Base-by-base conservation (phyloP, 2,329 filamentous ascomycete genomes). In the Harringtonia lauricola region DNA sequence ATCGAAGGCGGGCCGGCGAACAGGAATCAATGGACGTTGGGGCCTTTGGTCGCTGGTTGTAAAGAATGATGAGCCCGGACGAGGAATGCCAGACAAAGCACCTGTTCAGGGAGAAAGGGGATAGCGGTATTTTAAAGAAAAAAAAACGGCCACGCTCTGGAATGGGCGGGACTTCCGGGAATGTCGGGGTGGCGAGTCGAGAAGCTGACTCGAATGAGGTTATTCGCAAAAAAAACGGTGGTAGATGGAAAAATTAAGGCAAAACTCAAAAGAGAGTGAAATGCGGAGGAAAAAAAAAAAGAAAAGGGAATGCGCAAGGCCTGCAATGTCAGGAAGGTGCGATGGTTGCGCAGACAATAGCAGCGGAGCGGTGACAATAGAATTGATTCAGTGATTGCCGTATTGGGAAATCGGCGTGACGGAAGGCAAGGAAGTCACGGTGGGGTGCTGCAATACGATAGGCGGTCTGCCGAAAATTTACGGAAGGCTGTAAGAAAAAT, bases 1-100 rank as follows among this genome's bases (percentile, higher is more conserved):
- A 33, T 34, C 34, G n/a, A 39, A 35, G 24, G 38, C 41, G 44
- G 43, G 42, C 42, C 37, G 39, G 47, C 42, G 45, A 14, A 45
- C 17, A 31, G 40, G 30, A 37, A 45, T 43, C 41, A 40, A 43
- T 37, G 39, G 41, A 30, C 13, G n/a, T 17, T n/a, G n/a, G n/a
- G 21, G 12, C 14, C 30, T 18, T 34, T 18, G 7, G 18, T 26
- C 15, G 39, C 13, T n/a, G 26, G 30, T 26, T 21, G 8, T 14
- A 5, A 34, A n/a, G 40, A 36, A 30, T 36, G 22, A 31, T 22
- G 40, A 46, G 40, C 44, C 47, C 7, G 42, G 30, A 28, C 3
- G 39, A 40, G 47, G 42, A 47, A 49, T 47, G 47, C 40, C 19
- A 18, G 12, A 19, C 6, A 19, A 22, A 39, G 28, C n/a, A n/a